These are phyloP conservation scores for Verticillium albo-atrum DNA, from an alignment of 2,329 filamentous ascomycete species.

Conservation along the genomic window DNA sequence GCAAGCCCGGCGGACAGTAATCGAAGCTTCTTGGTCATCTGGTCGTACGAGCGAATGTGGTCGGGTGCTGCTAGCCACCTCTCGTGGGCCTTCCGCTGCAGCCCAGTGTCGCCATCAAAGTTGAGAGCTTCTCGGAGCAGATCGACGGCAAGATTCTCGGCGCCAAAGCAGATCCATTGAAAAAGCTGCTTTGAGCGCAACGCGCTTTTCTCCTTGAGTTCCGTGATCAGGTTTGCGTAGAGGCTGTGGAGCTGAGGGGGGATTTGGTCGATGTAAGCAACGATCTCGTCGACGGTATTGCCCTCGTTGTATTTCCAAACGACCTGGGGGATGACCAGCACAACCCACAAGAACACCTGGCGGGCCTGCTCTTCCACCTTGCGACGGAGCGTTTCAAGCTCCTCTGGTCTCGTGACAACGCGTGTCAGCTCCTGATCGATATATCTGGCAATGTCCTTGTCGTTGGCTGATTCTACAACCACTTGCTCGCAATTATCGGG, in stretches of 20 bases:
- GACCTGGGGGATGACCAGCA: conserved; percentile 18
- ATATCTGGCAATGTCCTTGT: conserved; percentile 21
- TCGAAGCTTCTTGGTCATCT: conserved; percentile 13
- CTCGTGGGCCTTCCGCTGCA: not conserved
- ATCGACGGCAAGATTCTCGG: conserved; percentile 12
- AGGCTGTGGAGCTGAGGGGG: conserved; percentile 18
- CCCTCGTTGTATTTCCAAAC: conserved; percentile 12
- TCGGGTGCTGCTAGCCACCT: conserved; percentile 3
- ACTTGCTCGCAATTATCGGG: conserved; percentile 17
- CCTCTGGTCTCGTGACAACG: not conserved
- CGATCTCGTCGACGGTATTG: conserved; percentile 10
- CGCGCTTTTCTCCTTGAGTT: not conserved
- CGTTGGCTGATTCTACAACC: conserved; percentile 24
- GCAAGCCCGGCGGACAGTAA: conserved; percentile 23
- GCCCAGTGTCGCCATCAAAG: not conserved
- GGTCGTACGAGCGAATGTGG: conserved; percentile 9
- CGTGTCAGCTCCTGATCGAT: conserved; percentile 16
- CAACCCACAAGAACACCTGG: conserved; percentile 32
- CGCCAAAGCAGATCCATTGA: conserved; percentile 27
- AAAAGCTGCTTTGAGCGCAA: conserved; percentile 18
- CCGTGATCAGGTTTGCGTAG: conserved; percentile 17
- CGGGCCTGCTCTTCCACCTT: conserved; percentile 19
- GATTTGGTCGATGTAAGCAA: conserved; percentile 12
- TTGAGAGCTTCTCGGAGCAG: not conserved
- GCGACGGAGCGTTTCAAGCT: conserved; percentile 10